Evolutionary conservation across 768 basidiomycete genomes (phyloP).

Genomic region (Serendipita indica): DNA sequence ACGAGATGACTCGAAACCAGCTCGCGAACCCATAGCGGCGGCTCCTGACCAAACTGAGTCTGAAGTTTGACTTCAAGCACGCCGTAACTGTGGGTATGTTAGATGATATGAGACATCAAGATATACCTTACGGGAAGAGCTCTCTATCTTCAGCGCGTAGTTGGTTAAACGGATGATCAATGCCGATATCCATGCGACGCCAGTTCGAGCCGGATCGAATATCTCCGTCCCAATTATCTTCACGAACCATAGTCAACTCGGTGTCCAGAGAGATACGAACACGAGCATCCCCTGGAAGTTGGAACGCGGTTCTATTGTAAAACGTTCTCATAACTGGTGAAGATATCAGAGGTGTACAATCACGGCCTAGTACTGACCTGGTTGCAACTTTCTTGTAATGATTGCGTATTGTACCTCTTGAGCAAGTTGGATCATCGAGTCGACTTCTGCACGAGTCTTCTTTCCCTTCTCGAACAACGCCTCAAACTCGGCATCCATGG

Average conservation of each 20-base stretch:
- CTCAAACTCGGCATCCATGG: slow-evolving; percentile 86
- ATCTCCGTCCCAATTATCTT: slow-evolving; percentile 89
- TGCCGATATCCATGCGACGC: slow-evolving; percentile 86
- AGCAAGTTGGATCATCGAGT: slow-evolving; percentile 91
- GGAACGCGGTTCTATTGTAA: slow-evolving; percentile 98
- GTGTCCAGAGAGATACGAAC: slow-evolving; percentile 98
- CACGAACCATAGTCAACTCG: slow-evolving; percentile 82
- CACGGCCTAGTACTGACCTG: slow-evolving; percentile 38
- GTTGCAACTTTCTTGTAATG: slow-evolving; percentile 61
- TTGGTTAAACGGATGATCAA: slow-evolving; percentile 80
- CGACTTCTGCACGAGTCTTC: slow-evolving; percentile 83
- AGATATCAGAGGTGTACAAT: neutral
- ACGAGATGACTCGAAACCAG: slow-evolving; percentile 92
- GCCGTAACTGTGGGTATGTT: slow-evolving; percentile 43
- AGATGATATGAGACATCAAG: neutral
- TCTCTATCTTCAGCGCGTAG: slow-evolving; percentile 68
- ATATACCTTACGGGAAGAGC: slow-evolving; percentile 58
- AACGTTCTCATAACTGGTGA: slow-evolving; percentile 81
- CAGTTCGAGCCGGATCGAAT: slow-evolving; percentile 75
- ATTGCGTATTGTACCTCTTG: slow-evolving; percentile 91
- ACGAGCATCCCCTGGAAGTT: slow-evolving; percentile 94
- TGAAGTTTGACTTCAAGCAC: slow-evolving; percentile 96
- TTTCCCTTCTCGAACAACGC: slow-evolving; percentile 75
- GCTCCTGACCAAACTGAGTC: slow-evolving; percentile 89
- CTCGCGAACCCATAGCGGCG: slow-evolving; percentile 91